Conservation (phyloP, 2,329 filamentous ascomycete genomes). For the Sclerotinia sclerotiorum region DNA sequence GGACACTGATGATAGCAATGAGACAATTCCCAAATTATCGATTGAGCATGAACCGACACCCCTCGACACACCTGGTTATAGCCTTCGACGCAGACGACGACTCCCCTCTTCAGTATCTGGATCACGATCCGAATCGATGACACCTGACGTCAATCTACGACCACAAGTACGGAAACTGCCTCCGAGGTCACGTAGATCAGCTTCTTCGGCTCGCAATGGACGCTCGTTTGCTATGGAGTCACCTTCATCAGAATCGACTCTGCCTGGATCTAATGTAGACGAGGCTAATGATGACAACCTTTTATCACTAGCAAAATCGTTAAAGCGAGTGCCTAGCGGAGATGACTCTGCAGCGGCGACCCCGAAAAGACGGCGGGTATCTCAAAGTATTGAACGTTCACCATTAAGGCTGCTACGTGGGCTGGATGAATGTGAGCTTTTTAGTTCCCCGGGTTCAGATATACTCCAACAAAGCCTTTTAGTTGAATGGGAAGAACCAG, state of each 20-base stretch:
- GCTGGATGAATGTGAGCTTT: not conserved
- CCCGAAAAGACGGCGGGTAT: not conserved
- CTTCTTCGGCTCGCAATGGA: conserved; percentile 33
- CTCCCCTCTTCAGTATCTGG: conserved; percentile 48
- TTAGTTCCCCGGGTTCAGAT: not conserved
- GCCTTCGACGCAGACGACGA: conserved; percentile 52
- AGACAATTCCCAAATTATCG: conserved; percentile 34
- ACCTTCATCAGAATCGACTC: conserved; percentile 29
- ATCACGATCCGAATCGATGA: conserved; percentile 58
- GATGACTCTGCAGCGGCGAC: conserved; percentile 2
- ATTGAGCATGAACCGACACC: conserved; percentile 36
- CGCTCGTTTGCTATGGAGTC: conserved; percentile 31
- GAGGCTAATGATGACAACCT: not conserved
- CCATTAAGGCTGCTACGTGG: not conserved
- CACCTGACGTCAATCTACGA: conserved; percentile 49
- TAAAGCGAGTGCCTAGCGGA: conserved; percentile 6
- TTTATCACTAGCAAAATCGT: not conserved
- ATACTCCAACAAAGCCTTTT: not conserved
- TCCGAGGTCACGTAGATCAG: conserved; percentile 28
- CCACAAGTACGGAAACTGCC: conserved; percentile 37
- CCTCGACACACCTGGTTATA: conserved; percentile 46
- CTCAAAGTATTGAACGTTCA: not conserved
- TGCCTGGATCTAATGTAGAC: not conserved
- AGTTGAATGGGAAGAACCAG: not conserved
- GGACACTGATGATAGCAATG: conserved; percentile 46